These are phyloP conservation scores for Reutealis trisperma DNA, from an alignment of 345 rosid species.

Conservation along the genomic window DNA sequence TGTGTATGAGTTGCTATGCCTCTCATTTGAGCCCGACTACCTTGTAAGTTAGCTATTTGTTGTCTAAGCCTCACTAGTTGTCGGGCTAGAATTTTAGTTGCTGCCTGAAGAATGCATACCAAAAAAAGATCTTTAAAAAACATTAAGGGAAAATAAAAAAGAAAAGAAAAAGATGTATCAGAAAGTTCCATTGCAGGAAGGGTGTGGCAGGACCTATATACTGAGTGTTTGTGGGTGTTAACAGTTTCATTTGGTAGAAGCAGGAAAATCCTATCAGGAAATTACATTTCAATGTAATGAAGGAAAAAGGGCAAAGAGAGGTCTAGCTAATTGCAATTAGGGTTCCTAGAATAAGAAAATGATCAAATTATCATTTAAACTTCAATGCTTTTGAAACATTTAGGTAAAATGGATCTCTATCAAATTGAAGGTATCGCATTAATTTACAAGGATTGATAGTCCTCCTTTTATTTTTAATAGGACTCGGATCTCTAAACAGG, in stretches of 20 bases:
- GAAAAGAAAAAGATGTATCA: background rate
- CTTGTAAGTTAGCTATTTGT: constrained; percentile 86
- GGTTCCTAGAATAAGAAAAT: background rate
- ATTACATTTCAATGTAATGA: background rate
- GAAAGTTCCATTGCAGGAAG: background rate
- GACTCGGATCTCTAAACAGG: background rate
- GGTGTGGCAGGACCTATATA: background rate
- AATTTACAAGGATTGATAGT: background rate
- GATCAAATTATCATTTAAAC: background rate
- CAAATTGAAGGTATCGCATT: background rate
- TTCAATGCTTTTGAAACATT: background rate
- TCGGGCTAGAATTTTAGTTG: constrained; percentile 82
- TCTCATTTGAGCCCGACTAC: constrained; percentile 98
- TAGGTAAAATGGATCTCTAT: background rate
- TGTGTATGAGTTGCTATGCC: constrained; percentile 98
- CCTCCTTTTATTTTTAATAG: background rate
- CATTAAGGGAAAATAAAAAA: background rate
- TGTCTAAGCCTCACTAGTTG: constrained; percentile 89
- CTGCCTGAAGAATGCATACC: constrained; percentile 51
- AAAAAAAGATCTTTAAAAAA: background rate
- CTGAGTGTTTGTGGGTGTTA: background rate
- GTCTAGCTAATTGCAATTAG: background rate
- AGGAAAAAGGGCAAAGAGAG: background rate
- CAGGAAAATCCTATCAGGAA: background rate
- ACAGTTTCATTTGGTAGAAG: background rate